Evolutionary conservation across 805 yeast genomes (phyloP).

Genomic region (Candida rishiriensis): DNA sequence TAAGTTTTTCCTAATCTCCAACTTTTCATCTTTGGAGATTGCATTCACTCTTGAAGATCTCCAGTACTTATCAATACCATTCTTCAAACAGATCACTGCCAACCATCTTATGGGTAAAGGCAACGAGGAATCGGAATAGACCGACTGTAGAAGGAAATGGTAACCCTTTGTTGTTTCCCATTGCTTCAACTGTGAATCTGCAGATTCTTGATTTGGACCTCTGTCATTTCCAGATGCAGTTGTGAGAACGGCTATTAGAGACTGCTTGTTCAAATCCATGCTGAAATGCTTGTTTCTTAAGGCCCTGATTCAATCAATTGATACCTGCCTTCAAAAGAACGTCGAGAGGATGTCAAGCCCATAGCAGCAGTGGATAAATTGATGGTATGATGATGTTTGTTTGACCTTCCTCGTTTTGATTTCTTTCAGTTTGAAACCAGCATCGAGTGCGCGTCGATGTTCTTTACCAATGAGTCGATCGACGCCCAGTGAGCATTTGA

Average conservation of each 20-base stretch:
- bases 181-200: conserved; percentile 61
- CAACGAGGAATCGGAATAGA: conserved; percentile 54
- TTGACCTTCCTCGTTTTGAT: too few species aligned
- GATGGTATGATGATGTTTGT: too few species aligned
- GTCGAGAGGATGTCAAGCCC: too few species aligned
- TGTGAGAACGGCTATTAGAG: conserved; percentile 36
- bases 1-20: conserved; percentile 51
- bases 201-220: conserved; percentile 49
- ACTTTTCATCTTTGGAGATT: conserved; percentile 64
- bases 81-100: conserved; percentile 82
- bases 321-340: too few species aligned
- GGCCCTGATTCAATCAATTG: too few species aligned
- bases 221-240: conserved; percentile 50
- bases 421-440: too few species aligned
- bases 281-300: too few species aligned
- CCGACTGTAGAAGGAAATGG: conserved; percentile 34
- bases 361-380: too few species aligned
- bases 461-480: too few species aligned
- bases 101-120: conserved; percentile 77
- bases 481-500: too few species aligned
- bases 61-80: conserved; percentile 85
- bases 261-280: conserved; percentile 23
- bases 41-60: conserved; percentile 54
- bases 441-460: too few species aligned
- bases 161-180: conserved; percentile 59